phyloP scores from a whole-genome alignment of 1,284 basidiomycete species.

The Irpex lacteus region DNA sequence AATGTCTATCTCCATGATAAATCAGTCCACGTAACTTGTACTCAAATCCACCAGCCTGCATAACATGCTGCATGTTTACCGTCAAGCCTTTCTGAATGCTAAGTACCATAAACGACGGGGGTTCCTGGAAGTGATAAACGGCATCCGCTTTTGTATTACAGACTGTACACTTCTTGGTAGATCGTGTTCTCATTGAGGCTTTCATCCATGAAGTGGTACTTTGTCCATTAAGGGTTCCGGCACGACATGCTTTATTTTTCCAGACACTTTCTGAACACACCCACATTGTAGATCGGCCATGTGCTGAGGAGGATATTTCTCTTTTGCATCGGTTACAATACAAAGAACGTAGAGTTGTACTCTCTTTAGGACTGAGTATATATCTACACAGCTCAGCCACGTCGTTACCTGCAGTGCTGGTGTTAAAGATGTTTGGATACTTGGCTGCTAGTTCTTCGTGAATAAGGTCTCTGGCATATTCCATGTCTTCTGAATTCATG shows the following conservation, averaged over 20 bases:
- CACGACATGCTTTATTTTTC: not conserved
- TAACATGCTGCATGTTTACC: not conserved
- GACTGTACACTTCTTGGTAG: not conserved
- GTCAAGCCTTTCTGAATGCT: no score
- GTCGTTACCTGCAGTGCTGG: not conserved
- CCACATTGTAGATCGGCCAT: not conserved
- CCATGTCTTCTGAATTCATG: not conserved
- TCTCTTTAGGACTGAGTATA: not conserved
- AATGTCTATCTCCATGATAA: not conserved
- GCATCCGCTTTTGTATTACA: not conserved
- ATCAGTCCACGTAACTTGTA: not conserved
- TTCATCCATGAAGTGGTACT: not conserved
- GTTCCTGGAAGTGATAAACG: not conserved
- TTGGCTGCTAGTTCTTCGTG: not conserved
- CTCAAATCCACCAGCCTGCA: not conserved
- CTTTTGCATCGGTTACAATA: not conserved
- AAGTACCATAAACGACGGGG: not conserved
- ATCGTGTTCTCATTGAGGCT: not conserved
- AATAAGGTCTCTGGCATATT: not conserved
- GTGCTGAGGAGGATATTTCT: not conserved
- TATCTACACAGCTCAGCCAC: not conserved
- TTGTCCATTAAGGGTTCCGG: not conserved
- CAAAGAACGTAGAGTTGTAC: not conserved
- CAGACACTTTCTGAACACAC: not conserved
- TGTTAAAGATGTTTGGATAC: not conserved